These are phyloP conservation scores for Candida berthetii DNA, from an alignment of 805 yeast species.

Conservation along the genomic window DNA sequence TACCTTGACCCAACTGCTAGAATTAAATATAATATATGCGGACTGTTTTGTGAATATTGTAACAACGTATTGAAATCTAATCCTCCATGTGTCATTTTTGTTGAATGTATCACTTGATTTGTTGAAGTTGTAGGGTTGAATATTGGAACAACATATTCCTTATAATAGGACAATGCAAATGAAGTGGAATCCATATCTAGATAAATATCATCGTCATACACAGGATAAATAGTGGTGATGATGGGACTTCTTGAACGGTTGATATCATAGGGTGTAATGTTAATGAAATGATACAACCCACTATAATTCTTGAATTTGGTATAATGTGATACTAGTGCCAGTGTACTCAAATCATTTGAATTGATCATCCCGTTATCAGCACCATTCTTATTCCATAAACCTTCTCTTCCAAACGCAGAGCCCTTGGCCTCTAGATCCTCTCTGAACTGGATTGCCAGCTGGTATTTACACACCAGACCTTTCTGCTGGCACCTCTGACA, in stretches of 20 bases:
- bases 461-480: conserved; percentile 2
- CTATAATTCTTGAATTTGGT: neutral
- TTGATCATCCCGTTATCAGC: neutral
- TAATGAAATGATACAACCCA: conserved; percentile 2
- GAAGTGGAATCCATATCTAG: neutral
- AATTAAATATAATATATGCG: conserved; percentile 2
- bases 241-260: neutral
- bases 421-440: conserved; percentile 6
- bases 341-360: conserved; percentile 1
- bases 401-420: conserved; percentile 7
- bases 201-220: too few species aligned
- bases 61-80: conserved; percentile 2
- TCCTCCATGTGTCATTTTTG: neutral
- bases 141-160: conserved; percentile 5
- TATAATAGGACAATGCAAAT: conserved; percentile 3
- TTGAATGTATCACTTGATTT: too few species aligned
- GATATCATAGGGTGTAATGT: conserved; percentile 1
- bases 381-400: conserved; percentile 3
- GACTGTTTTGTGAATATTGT: conserved; percentile 1
- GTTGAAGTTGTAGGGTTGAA: conserved; percentile 4
- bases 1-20: conserved; percentile 6
- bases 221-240: too few species aligned
- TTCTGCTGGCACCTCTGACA: conserved; percentile 2
- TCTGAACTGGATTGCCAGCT: conserved; percentile 3
- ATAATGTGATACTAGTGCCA: neutral